phyloP scores from a whole-genome alignment of 345 rosid species.

The Raphanus raphanistrum region DNA sequence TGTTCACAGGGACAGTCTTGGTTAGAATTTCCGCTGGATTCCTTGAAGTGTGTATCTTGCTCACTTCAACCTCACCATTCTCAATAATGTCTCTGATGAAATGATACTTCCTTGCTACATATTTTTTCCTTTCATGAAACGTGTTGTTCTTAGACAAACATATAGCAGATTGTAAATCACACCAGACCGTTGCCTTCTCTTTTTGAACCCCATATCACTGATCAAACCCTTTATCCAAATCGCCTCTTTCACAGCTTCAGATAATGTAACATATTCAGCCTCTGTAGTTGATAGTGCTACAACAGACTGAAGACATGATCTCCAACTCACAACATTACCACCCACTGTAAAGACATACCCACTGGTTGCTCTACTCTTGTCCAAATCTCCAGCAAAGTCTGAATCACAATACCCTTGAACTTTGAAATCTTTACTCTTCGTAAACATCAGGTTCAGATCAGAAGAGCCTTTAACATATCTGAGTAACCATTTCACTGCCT shows the following conservation, averaged over 20 bases:
- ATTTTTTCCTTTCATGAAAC: too few relatives aligned
- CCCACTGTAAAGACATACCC: neutral
- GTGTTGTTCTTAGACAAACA: neutral
- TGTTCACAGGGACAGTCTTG: neutral
- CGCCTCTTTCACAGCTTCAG: neutral
- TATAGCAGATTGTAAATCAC: neutral
- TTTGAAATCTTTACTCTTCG: neutral
- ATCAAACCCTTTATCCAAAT: neutral
- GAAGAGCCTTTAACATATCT: slow-evolving; percentile 39
- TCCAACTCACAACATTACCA: neutral
- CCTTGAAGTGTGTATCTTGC: neutral
- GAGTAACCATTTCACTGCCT: neutral
- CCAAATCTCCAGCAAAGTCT: neutral
- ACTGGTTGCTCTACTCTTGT: neutral
- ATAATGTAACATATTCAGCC: neutral
- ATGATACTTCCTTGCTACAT: too few relatives aligned
- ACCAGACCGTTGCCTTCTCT: neutral
- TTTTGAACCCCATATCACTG: neutral
- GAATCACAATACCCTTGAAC: neutral
- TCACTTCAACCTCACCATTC: too few relatives aligned
- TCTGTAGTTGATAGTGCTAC: neutral
- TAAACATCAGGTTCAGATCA: neutral
- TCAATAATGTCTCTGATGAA: too few relatives aligned
- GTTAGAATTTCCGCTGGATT: neutral
- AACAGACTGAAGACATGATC: neutral